phyloP scores from a whole-genome alignment of 1,284 basidiomycete species.

The Pyrrhoderma lamaoense region DNA sequence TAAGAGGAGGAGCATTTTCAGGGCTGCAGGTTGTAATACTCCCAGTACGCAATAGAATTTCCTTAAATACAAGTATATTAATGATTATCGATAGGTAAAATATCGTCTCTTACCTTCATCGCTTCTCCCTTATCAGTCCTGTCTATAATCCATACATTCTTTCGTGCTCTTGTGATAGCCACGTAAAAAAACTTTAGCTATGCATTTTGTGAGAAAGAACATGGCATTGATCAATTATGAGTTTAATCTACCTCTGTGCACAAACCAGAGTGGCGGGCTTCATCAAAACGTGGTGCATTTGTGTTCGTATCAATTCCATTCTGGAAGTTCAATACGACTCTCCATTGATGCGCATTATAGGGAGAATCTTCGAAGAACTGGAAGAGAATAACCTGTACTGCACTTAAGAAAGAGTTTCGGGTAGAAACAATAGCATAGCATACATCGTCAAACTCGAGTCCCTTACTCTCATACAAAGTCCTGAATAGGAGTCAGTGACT shows the following conservation, averaged over 20 bases:
- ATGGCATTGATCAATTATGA: conserved; percentile 1
- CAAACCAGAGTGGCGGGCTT: conserved; percentile 46
- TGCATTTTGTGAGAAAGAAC: conserved; percentile 2
- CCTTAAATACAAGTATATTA: too few species aligned
- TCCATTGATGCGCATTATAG: conserved; percentile 46
- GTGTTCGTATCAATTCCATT: conserved; percentile 19
- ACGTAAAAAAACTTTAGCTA: conserved; percentile 66
- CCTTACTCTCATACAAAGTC: conserved; percentile 69
- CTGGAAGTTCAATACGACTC: conserved; percentile 45
- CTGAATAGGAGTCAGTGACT: conserved; percentile 27
- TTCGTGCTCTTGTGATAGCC: conserved; percentile 60
- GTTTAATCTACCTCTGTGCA: conserved; percentile 44
- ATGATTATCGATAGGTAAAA: background rate
- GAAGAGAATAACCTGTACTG: conserved; percentile 53
- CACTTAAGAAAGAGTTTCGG: background rate
- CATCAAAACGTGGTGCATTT: conserved; percentile 44
- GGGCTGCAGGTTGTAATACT: conserved; percentile 40
- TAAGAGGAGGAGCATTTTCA: conserved; percentile 38
- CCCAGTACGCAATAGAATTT: conserved; percentile 38
- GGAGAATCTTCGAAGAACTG: conserved; percentile 65
- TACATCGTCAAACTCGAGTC: conserved; percentile 67
- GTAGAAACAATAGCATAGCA: conserved; percentile 16
- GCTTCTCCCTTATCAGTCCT: conserved; percentile 47
- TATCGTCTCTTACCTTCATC: conserved; percentile 40
- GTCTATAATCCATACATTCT: conserved; percentile 63